Evolutionary conservation across 2,329 filamentous ascomycete genomes (phyloP).

Genomic region (Tolypocladium nubicola): DNA sequence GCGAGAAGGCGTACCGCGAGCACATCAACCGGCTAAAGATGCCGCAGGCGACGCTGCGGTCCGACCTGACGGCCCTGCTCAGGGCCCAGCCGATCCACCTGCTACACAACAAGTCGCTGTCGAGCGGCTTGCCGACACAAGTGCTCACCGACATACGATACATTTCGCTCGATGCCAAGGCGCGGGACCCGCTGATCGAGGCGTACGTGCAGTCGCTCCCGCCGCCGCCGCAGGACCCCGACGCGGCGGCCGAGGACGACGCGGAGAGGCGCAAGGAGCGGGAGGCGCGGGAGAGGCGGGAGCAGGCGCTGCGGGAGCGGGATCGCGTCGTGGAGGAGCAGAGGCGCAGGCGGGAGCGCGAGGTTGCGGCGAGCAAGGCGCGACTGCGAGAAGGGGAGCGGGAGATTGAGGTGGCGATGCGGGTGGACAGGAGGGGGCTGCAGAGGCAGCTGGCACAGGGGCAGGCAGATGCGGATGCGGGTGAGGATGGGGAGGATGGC

Average conservation of each 20-base stretch:
- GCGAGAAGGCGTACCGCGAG: slow-evolving; percentile 71
- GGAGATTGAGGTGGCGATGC: slow-evolving; percentile 59
- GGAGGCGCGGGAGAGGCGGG: slow-evolving; percentile 46
- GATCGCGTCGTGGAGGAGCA: slow-evolving; percentile 53
- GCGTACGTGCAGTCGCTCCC: slow-evolving; percentile 55
- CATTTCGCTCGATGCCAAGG: slow-evolving; percentile 50
- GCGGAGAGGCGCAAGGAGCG: slow-evolving; percentile 37
- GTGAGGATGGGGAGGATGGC: not conserved
- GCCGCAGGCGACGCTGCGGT: slow-evolving; percentile 53
- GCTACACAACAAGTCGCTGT: slow-evolving; percentile 49
- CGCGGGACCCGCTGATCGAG: slow-evolving; percentile 55
- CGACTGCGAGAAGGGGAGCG: slow-evolving; percentile 54
- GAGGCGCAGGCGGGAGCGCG: slow-evolving; percentile 47
- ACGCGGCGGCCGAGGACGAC: slow-evolving; percentile 33
- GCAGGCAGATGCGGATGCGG: slow-evolving; percentile 10
- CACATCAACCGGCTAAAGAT: slow-evolving; percentile 58
- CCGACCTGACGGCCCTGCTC: slow-evolving; percentile 57
- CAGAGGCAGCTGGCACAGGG: slow-evolving; percentile 43
- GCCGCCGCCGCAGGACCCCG: slow-evolving; percentile 38
- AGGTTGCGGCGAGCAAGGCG: slow-evolving; percentile 50
- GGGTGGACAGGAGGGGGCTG: slow-evolving; percentile 54
- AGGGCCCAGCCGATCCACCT: slow-evolving; percentile 45
- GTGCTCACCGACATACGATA: slow-evolving; percentile 59
- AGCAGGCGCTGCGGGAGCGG: slow-evolving; percentile 56
- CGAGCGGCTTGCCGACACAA: slow-evolving; percentile 48